These are phyloP conservation scores for Hortiboletus flavorubellus DNA, from an alignment of 768 basidiomycete genomes.

Conservation along the genomic window DNA sequence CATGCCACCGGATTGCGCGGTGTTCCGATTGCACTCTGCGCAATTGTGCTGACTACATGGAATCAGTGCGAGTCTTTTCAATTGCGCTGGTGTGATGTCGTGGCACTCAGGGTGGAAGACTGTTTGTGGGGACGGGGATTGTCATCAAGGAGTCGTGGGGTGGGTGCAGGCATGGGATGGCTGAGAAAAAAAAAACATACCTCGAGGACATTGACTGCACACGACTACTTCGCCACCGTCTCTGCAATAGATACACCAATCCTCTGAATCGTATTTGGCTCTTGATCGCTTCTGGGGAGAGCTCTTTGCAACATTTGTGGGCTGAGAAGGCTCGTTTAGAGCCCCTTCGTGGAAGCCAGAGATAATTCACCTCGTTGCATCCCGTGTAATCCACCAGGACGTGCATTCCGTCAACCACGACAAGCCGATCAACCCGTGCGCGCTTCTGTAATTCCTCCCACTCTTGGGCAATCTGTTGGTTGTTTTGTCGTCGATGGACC, in stretches of 20 bases:
- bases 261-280: constrained; percentile 47
- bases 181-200: constrained; percentile 29
- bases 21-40: constrained; percentile 39
- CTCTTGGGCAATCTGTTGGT: constrained; percentile 42
- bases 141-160: not conserved
- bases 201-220: constrained; percentile 53
- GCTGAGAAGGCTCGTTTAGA: constrained; percentile 14
- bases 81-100: constrained; percentile 34
- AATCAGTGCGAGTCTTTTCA: constrained; percentile 25
- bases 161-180: not conserved
- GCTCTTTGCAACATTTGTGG: constrained; percentile 10
- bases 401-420: constrained; percentile 37
- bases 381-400: constrained; percentile 31
- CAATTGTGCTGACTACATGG: constrained; percentile 54
- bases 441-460: constrained; percentile 48
- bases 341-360: not conserved
- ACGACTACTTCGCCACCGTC: constrained; percentile 54
- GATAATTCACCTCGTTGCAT: constrained; percentile 26
- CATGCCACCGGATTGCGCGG: constrained; percentile 52
- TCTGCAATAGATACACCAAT: constrained; percentile 56
- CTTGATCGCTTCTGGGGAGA: constrained; percentile 31
- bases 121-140: constrained; percentile 20
- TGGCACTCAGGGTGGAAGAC: constrained; percentile 55
- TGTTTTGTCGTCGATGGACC: constrained; percentile 32
- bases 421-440: constrained; percentile 37